Base-by-base conservation (phyloP, 2,329 filamentous ascomycete genomes). In the Ceratocystis albifundus region DNA sequence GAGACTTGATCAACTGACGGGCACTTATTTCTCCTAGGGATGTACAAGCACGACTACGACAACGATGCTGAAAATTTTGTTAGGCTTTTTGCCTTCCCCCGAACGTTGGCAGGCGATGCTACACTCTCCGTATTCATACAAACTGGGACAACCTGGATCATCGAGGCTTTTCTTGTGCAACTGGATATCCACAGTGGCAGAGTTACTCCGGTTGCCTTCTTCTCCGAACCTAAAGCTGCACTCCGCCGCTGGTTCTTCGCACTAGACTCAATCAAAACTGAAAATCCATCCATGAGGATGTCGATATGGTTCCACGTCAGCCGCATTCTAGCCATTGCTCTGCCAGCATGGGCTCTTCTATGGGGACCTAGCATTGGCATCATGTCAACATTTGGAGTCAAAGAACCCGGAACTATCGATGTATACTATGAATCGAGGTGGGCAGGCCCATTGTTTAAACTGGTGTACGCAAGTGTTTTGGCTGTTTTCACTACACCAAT, bases 81-180 rank as follows among this genome's bases (percentile, higher is more conserved):
- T 68, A 75, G 77, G 17, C 74, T 83, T 59, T 82, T 79, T 70
- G 72, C 75, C 68, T 76, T 80, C 32, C 80, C 80, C 68, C 80
- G 80, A 69, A 82, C 80, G 1, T 74, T 83, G 1, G 76, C 79
- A 8, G 78, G 76, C 65, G 81, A 83, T 71, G 77, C 77, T 2
- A 77, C 75, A 46, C 74, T 83, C 50, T 82, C 80, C n/a, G 76
- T 81, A 67, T 74, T 82, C 68, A 64, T 82, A 63, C 80, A 82
- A 71, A 77, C 74, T 69, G 71, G 80, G 69, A 73, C 81, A 61
- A 83, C 80, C 25, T 83, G 80, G 80, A 72, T 80, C 63, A 73
- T 80, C 53, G 79, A 82, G 70, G 73, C 76, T 45, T 67, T 76
- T 32, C 71, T 82, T n/a, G 79, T 83, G 30, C 77, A 77, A 69